Evolutionary conservation across 441 rosid genomes (phyloP), one percentile per base, ranked within the genome.

Genomic region (Kokia cookei): DNA sequence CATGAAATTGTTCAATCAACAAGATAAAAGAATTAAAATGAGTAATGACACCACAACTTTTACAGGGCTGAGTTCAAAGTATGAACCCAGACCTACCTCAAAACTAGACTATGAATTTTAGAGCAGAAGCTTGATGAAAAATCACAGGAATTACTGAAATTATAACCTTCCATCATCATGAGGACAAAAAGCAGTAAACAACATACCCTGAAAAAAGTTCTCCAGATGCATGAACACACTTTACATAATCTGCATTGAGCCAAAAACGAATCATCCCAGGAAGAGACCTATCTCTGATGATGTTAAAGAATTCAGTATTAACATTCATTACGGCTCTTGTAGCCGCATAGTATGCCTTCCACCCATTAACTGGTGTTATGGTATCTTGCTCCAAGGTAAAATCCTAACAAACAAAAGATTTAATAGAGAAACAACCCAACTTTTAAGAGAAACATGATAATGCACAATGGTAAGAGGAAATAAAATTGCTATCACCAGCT

Each of bases 311-410:
- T 73, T 87, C 90, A 1, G 88, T 75, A 86, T 96, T 96, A 75
- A 84, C 89, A 85, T 86, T 91, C 81, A 91, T 85, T 76, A 96
- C 82, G 40, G 91, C 94, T 84, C 97, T 96, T 67, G 98, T 96
- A 54, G 93, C 88, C 0, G 98, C 98, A 80, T 93, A 96, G 83
- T 96, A 96, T 15, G 91, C 93, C 79, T 96, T 96, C 98, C 99
- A 96, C 53, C 98, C 98, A 80, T 87, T 90, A 66, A 83, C 89
- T 32, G 98, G 98, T 2, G 80, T 89, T 71, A 96, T 87, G 48
- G 73, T 81, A 86, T 86, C 96, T 86, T 96, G 99, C 73, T 96
- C 98, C 87, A 86, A 59, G 5, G 98, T 93, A 78, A 93, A 96
- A 85, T 96, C 99, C 97, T 96, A 79, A 60, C n/a, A 75, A 1